phyloP scores from a whole-genome alignment of 2,329 filamentous ascomycete species.

The Pestalotiopsis sp. region DNA sequence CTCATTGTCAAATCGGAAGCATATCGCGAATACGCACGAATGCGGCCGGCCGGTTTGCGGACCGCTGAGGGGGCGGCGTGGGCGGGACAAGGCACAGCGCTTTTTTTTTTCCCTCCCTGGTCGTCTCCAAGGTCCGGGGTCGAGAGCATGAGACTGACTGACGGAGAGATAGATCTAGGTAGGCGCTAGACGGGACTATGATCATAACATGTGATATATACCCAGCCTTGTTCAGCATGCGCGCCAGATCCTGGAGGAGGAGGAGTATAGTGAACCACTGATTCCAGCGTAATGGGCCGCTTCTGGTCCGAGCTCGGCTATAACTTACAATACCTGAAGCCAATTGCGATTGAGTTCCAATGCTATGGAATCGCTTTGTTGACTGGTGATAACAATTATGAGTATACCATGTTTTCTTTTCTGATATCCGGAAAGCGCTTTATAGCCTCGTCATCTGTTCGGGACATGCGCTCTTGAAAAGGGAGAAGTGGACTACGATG shows the following conservation, averaged over 20 bases:
- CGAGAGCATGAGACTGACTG: no score
- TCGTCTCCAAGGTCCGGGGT: neutral
- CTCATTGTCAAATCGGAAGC: neutral
- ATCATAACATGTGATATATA: conserved; percentile 2
- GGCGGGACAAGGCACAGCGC: neutral
- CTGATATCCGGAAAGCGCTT: no score
- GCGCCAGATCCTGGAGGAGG: neutral
- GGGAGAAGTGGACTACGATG: no score
- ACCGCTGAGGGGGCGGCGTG: neutral
- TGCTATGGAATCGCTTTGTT: no score
- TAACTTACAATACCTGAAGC: no score
- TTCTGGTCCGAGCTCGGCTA: no score
- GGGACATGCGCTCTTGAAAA: no score
- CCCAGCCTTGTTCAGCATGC: neutral
- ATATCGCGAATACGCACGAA: neutral
- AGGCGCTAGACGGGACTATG: neutral
- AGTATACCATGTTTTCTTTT: no score
- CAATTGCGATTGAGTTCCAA: no score
- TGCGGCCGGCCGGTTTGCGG: conserved; percentile 4
- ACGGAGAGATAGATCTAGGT: no score
- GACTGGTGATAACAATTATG: no score
- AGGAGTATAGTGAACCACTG: neutral
- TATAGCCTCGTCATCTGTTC: no score
- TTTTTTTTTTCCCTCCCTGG: neutral
- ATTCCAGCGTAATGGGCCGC: neutral